Base-by-base conservation (phyloP, 2,329 filamentous ascomycete species). In the Grosmannia huntii region DNA sequence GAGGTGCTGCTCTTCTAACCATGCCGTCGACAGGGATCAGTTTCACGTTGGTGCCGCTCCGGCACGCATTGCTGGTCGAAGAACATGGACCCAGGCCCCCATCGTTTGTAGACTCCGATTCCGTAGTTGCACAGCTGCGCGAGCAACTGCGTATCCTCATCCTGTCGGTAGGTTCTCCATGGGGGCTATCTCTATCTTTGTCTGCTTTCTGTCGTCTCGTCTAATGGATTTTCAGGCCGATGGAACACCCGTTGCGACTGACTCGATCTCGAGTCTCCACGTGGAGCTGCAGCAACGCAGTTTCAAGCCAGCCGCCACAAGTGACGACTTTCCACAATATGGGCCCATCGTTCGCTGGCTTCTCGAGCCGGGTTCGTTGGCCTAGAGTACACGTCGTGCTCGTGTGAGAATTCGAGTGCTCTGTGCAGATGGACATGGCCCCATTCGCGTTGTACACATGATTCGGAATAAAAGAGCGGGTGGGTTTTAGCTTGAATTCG, bases 11-110 rank as follows among this genome's bases (percentile, higher is more conserved):
- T 25, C 60, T 76, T 19, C 65, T 76, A 16, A 62, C 60, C 19
- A 72, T 74, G 71, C 74, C 73, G 6, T 62, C 36, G 53, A 59
- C 59, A 14, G 72, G 72, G 12, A 58, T 60, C 25, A 66, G 65
- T 36, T 66, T 70, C 61, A 66, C 70, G 14, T 62, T 67, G 50
- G 65, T 72, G 33, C 66, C 70, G 0, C 65, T 74, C n/a, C 64
- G 57, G 25, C 61, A 59, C 14, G 53, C 53, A 0, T 60, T 65
- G 3, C 28, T 46, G 14, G 25, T 41, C 46, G 60, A 57, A 48
- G 33, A 48, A 23, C 21, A 9, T 19, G 48, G 14, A 19, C 27
- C 28, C 12, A 6, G 9, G 19, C n/a, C 19, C 28, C 48, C 11
- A 23, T 10, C 36, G 11, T 58, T 59, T 27, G 41, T 19, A 33